Evolutionary conservation across 306 rosid genomes (phyloP), one percentile per base, ranked within the genome.

Genomic region (Pyrus communis): DNA sequence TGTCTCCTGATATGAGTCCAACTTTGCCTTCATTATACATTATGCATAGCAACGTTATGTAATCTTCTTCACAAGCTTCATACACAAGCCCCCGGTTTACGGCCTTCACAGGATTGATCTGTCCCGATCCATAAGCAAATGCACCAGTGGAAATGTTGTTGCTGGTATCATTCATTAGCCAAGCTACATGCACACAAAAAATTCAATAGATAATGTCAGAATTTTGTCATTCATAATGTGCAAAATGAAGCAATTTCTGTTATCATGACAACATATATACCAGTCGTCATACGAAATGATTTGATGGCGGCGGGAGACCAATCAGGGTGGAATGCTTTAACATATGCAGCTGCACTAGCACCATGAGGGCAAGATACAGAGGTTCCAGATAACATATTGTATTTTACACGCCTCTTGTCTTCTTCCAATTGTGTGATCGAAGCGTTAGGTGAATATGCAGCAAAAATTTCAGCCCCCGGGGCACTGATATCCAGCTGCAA

Each of bases 281-380:
- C 80, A 3, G 84, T 64, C 0, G 23, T 64, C 85, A 78, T 78
- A 3, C 63, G 66, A n/a, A 86, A 73, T 0, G 86, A 85, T 79
- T 79, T 85, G n/a, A 85, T 74, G 25, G 84, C 88, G 0, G 77
- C 40, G 8, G 84, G 79, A n/a, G 83, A 81, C 83, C 85, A 85
- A 65, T 73, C 45, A 12, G 64, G 84, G 31, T 81, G 85, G 54
- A 78, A 75, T 0, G 77, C 3, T 30, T 85, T 85, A 11, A 85
- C 85, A 46, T 81, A 82, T 1, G 85, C 84, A 15, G 82, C 88
- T 8, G 43, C 84, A 11, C 84, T 79, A 14, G 83, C 61, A 33
- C 19, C 77, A 25, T 85, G 85, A 1, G 81, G 88, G 23, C 77
- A 75, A 78, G 85, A 18, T 81, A 81, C 82, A 21, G 88, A 85